Evolutionary conservation across 345 rosid species (phyloP).

Genomic region (Linum trigynum): DNA sequence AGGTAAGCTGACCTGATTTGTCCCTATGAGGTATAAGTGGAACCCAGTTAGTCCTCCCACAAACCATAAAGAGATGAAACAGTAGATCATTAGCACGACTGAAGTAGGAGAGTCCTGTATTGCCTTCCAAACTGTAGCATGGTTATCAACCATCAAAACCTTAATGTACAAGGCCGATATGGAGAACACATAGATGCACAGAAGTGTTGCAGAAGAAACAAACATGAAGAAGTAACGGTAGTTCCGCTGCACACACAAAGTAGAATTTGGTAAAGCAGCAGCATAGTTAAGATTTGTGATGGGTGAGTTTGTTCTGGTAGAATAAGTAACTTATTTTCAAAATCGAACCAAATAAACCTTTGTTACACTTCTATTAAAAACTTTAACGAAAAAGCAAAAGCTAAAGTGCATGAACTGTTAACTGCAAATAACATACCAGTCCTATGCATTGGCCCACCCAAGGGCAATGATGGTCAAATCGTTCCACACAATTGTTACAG

Average conservation of each 20-base stretch:
- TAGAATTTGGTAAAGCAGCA: not conserved
- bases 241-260: constrained; percentile 60
- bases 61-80: constrained; percentile 85
- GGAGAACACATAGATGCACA: constrained; percentile 80
- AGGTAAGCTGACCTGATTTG: constrained; percentile 67
- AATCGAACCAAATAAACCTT: too few species aligned
- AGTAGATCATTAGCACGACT: constrained; percentile 66
- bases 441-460: constrained; percentile 99
- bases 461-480: constrained; percentile 98
- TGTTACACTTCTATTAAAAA: too few species aligned
- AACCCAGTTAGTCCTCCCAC: constrained; percentile 95
- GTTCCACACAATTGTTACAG: constrained; percentile 86
- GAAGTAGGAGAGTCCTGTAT: constrained; percentile 87
- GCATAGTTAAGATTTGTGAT: too few species aligned
- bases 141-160: constrained; percentile 62
- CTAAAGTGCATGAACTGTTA: too few species aligned
- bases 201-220: constrained; percentile 76
- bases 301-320: too few species aligned
- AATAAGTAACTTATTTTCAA: too few species aligned
- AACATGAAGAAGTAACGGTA: constrained; percentile 96
- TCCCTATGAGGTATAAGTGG: constrained; percentile 79
- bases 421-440: constrained; percentile 34
- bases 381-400: too few species aligned
- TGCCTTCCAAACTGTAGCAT: constrained; percentile 70
- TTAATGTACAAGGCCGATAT: constrained; percentile 78